Conservation (phyloP, 2,329 filamentous ascomycete genomes). For the Herpomyces periplanetae region DNA sequence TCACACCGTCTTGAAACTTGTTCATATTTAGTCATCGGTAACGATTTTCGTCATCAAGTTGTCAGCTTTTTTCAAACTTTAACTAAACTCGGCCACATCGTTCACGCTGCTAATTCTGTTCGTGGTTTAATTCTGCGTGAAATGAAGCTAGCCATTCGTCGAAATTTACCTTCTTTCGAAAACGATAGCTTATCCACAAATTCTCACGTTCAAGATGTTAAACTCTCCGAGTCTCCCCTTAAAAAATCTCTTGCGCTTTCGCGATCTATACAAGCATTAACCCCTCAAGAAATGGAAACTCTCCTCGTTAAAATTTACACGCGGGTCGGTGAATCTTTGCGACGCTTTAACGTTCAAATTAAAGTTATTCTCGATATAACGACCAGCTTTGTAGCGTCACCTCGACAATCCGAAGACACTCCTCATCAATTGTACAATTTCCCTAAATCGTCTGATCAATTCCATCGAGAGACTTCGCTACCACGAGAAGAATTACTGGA, state of each 20-base stretch:
- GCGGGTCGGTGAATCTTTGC: conserved; percentile 45
- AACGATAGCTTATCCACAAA: conserved; percentile 72
- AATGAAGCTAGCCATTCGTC: conserved; percentile 44
- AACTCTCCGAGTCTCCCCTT: conserved; percentile 26
- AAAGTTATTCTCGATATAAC: conserved; percentile 85
- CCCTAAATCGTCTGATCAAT: too few species aligned
- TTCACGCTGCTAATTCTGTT: conserved; percentile 42
- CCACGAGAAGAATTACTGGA: conserved; percentile 32
- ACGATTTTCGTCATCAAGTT: conserved; percentile 27
- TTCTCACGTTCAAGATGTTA: conserved; percentile 37
- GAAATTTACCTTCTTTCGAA: conserved; percentile 57
- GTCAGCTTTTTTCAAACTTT: conserved; percentile 32
- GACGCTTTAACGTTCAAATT: conserved; percentile 52
- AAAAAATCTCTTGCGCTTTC: conserved; percentile 65
- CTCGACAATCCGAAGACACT: too few species aligned
- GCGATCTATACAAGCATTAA: conserved; percentile 46
- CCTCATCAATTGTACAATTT: too few species aligned
- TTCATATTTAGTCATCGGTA: conserved; percentile 32
- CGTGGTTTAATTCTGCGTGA: conserved; percentile 50
- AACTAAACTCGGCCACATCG: conserved; percentile 39
- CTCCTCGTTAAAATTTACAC: conserved; percentile 51
- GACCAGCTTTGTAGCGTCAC: conserved; percentile 15
- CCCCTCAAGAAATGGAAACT: conserved; percentile 43
- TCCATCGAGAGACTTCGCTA: too few species aligned
- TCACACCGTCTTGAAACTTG: conserved; percentile 29